Evolutionary conservation across 139 green algal genomes (phyloP).

Genomic region (Yamagishiella unicocca): DNA sequence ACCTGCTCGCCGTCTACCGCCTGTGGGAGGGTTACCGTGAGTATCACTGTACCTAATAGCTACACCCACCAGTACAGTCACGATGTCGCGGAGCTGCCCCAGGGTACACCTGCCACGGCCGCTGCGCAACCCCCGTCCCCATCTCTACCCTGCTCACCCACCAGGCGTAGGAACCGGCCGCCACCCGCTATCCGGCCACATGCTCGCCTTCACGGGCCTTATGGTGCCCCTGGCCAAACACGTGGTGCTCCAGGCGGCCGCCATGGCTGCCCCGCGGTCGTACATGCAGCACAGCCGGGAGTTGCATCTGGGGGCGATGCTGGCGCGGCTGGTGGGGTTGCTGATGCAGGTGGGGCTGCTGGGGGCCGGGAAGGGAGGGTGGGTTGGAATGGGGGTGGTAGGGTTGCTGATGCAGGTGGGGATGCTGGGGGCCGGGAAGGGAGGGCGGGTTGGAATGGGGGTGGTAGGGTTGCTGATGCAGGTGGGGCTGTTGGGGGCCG

Average conservation of each 20-base stretch:
- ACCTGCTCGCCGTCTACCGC: conserved; percentile 18
- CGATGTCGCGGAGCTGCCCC: no score
- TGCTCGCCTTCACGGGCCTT: conserved; percentile 21
- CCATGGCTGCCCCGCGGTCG: background rate
- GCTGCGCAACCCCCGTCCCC: background rate
- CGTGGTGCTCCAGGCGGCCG: background rate
- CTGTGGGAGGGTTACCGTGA: conserved; percentile 30
- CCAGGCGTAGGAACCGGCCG: conserved; percentile 8
- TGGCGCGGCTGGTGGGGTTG: conserved; percentile 20
- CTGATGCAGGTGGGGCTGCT: conserved; percentile 30
- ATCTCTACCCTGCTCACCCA: background rate
- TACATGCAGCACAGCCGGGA: conserved; percentile 23
- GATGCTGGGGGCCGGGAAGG: no score
- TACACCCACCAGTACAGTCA: no score
- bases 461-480: no score
- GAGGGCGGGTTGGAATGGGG: no score
- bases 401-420: no score
- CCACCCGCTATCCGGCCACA: conserved; percentile 15
- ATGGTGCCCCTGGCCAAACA: conserved; percentile 17
- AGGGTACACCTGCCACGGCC: no score
- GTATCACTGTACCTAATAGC: no score
- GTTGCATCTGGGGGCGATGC: background rate
- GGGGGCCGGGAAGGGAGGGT: background rate
- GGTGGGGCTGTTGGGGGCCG: no score
- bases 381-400: background rate